Percentiles rank a stretch among this genome's conserved stretches.
These are phyloP conservation scores for Pilobolus umbonatus DNA, from an alignment of 192 early-diverging fungal genomes.

Conservation along the genomic window DNA sequence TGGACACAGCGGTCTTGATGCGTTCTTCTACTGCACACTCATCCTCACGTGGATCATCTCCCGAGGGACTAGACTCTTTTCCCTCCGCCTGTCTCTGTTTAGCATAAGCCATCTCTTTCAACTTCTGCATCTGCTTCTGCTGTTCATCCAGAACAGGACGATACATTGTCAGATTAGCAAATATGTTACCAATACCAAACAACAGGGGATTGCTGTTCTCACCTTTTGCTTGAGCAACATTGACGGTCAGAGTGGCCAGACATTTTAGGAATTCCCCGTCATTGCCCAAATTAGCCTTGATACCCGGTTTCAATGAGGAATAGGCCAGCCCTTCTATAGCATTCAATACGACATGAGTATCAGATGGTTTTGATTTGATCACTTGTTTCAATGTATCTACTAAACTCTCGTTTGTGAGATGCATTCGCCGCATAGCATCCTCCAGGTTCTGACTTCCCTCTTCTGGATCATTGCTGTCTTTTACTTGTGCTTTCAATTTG, in stretches of 20 bases:
- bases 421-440: constrained; percentile 34
- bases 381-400: constrained; percentile 51
- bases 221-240: constrained; percentile 31
- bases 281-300: constrained; percentile 65
- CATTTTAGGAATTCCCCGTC: constrained; percentile 54
- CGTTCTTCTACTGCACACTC: constrained; percentile 61
- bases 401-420: constrained; percentile 30
- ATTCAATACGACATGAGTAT: constrained; percentile 35
- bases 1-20: constrained; percentile 45
- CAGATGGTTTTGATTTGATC: constrained; percentile 38
- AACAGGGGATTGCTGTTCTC: constrained; percentile 46
- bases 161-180: constrained; percentile 73
- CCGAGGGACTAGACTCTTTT: background rate
- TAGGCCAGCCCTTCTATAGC: constrained; percentile 84
- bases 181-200: constrained; percentile 71
- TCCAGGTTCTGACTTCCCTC: constrained; percentile 23
- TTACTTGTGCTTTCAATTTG: constrained; percentile 41
- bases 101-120: constrained; percentile 39
- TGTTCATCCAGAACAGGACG: constrained; percentile 65
- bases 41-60: constrained; percentile 52
- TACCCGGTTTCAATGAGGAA: constrained; percentile 57
- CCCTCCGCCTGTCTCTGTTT: constrained; percentile 3
- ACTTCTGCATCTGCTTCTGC: constrained; percentile 74
- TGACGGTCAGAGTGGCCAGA: constrained; percentile 49
- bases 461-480: background rate